Base-by-base conservation (phyloP, 176 grass and related monocot species). In the Pontederia paniculata region DNA sequence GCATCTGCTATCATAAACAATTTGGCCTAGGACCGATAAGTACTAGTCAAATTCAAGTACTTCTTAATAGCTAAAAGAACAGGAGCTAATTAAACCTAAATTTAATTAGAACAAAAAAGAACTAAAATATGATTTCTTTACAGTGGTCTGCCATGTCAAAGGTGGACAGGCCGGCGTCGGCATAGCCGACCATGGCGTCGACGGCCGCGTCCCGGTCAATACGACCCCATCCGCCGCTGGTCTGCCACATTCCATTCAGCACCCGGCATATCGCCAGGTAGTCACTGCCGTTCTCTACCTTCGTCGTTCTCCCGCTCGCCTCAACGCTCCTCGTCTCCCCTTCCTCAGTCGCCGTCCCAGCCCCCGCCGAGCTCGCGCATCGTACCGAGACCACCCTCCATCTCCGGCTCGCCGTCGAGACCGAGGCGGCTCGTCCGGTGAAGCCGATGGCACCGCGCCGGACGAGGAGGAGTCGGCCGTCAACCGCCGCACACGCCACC, bases 211-310 rank as follows among this genome's bases (percentile, higher is more conserved):
- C 83, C 50, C 86, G 86, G 65, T 97, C 91, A 66, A 97, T 97
- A 18, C 44, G 82, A 44, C 91, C 86, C 91, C 91, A 97, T 8
- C 79, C 83, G 25, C 82, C 86, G 68, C 82, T 87, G 10, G 83
- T 97, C 68, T 97, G 91, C 86, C 86, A 90, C 91, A 97, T 97
- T 20, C 91, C 91, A 47, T 97, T 97, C 67, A 97, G 80, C 60
- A 97, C 91, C 44, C 86, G 74, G 77, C 91, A 90, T 70, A 97
- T 97, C 44, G 75, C 60, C 76, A 90, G 74, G 13, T 76, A 74
- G 66, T 81, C 91, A 45, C 65, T 63, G 42, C 82, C 56, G 60
- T 68, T 84, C 44, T 67, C 78, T 16, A 97, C 64, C 1, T 67
- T 76, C 22, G 44, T 50, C 11, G 65, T 69, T 59, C 65, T 77